These are phyloP conservation scores for Suhomyces faveliae DNA, from an alignment of 805 yeast genomes.

Conservation along the genomic window DNA sequence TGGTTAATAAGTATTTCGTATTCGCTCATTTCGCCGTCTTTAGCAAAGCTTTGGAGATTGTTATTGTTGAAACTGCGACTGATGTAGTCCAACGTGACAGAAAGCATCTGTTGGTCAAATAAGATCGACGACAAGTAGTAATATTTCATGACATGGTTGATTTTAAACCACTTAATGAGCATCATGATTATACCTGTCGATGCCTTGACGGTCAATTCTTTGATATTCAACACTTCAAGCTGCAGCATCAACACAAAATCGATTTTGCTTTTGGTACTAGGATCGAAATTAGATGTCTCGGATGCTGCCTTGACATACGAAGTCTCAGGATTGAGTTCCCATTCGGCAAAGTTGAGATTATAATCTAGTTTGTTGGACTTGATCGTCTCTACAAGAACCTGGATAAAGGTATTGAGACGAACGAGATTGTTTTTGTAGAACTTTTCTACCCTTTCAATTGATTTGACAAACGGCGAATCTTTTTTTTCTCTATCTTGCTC, in stretches of 20 bases:
- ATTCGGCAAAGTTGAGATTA: slow-evolving; percentile 34
- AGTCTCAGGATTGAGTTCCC: slow-evolving; percentile 34
- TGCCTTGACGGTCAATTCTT: slow-evolving; percentile 61
- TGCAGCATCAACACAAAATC: slow-evolving; percentile 34
- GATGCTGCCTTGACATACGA: slow-evolving; percentile 21
- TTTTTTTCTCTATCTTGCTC: slow-evolving; percentile 5
- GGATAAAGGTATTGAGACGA: slow-evolving; percentile 60
- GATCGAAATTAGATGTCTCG: slow-evolving; percentile 6
- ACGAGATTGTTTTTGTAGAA: slow-evolving; percentile 56
- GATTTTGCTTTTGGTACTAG: slow-evolving; percentile 18
- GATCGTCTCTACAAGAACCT: slow-evolving; percentile 63
- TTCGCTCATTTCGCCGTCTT: slow-evolving; percentile 18
- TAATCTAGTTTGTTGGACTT: slow-evolving; percentile 46
- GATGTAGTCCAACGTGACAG: slow-evolving; percentile 30
- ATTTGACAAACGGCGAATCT: slow-evolving; percentile 34
- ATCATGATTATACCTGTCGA: slow-evolving; percentile 51
- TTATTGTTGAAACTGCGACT: slow-evolving; percentile 35
- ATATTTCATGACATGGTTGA: slow-evolving; percentile 72
- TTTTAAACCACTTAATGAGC: slow-evolving; percentile 74
- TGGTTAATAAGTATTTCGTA: slow-evolving; percentile 36
- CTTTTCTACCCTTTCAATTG: slow-evolving; percentile 56
- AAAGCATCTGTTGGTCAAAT: slow-evolving; percentile 66
- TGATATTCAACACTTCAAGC: slow-evolving; percentile 56
- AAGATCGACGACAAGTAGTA: slow-evolving; percentile 71
- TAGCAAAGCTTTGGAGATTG: slow-evolving; percentile 27